phyloP scores from a whole-genome alignment of 2,329 filamentous ascomycete species.

The Hymenoscyphus scutula region DNA sequence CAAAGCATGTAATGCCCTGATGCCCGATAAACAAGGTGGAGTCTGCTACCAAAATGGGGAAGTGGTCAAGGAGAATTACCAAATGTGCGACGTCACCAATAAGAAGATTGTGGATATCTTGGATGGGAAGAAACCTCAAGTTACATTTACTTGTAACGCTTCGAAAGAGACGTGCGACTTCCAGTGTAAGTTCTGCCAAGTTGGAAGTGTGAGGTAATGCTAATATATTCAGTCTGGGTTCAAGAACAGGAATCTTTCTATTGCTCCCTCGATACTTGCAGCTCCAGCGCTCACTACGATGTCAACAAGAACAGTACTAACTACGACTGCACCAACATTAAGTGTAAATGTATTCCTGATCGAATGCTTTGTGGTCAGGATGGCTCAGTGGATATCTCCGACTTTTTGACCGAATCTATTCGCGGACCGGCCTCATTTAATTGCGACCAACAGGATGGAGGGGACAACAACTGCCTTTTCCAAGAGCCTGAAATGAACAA shows the following conservation, averaged over 20 bases:
- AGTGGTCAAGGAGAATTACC: slow-evolving; percentile 90
- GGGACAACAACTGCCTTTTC: slow-evolving; percentile 70
- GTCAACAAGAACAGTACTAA: slow-evolving; percentile 74
- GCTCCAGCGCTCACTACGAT: slow-evolving; percentile 66
- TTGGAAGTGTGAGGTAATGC: slow-evolving; percentile 2
- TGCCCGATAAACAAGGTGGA: slow-evolving; percentile 77
- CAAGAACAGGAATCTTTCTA: slow-evolving; percentile 94
- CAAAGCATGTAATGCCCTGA: slow-evolving; percentile 81
- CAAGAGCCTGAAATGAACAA: slow-evolving; percentile 91
- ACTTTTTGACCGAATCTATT: slow-evolving; percentile 81
- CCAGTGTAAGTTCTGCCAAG: slow-evolving; percentile 65
- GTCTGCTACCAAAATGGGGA: slow-evolving; percentile 91
- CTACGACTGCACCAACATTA: slow-evolving; percentile 81
- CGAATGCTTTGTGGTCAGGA: slow-evolving; percentile 92
- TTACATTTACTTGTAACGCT: slow-evolving; percentile 87
- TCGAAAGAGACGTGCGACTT: slow-evolving; percentile 82
- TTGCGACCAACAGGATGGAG: slow-evolving; percentile 65
- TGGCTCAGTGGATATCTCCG: slow-evolving; percentile 86
- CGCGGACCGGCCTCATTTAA: slow-evolving; percentile 84
- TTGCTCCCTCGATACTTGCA: slow-evolving; percentile 81
- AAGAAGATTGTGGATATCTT: slow-evolving; percentile 86
- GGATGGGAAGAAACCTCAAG: slow-evolving; percentile 81
- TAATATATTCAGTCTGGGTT: slow-evolving; percentile 73
- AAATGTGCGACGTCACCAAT: slow-evolving; percentile 98
- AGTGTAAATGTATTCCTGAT: slow-evolving; percentile 83